Evolutionary conservation across 441 rosid species (phyloP).

Genomic region (Macaranga tanarius): DNA sequence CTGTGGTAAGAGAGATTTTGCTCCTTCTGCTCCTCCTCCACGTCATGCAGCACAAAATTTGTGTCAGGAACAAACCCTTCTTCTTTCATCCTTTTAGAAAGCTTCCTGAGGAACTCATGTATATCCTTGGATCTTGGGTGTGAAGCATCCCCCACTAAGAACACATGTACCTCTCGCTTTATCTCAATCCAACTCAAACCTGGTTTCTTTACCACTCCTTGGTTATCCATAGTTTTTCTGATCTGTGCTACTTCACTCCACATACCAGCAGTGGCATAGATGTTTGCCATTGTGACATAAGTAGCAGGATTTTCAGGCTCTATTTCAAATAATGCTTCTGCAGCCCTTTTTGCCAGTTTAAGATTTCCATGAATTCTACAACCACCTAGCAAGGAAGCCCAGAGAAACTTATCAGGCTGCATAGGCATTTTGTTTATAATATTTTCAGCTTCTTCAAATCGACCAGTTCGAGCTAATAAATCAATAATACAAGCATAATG

Average conservation of each 20-base stretch:
- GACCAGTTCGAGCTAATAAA: slow-evolving; percentile 46
- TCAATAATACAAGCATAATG: slow-evolving; percentile 54
- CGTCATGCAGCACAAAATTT: slow-evolving; percentile 43
- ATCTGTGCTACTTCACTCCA: slow-evolving; percentile 22
- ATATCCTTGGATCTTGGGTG: slow-evolving; percentile 23
- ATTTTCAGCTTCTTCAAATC: slow-evolving; percentile 37
- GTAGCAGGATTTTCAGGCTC: slow-evolving; percentile 26
- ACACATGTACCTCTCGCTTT: slow-evolving; percentile 19
- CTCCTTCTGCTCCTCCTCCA: slow-evolving; percentile 52
- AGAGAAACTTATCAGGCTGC: slow-evolving; percentile 42
- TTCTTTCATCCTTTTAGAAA: slow-evolving; percentile 37
- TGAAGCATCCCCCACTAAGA: slow-evolving; percentile 20
- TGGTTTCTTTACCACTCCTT: slow-evolving; percentile 24
- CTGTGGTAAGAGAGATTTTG: slow-evolving; percentile 43
- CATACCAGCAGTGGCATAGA: slow-evolving; percentile 25
- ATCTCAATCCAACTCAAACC: slow-evolving; percentile 25
- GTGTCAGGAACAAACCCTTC: slow-evolving; percentile 46
- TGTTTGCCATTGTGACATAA: slow-evolving; percentile 24
- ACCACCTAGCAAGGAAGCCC: slow-evolving; percentile 54
- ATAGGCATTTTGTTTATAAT: slow-evolving; percentile 44
- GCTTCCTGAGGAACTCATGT: slow-evolving; percentile 12
- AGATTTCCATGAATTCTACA: slow-evolving; percentile 49
- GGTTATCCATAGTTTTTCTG: slow-evolving; percentile 19
- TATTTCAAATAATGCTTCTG: slow-evolving; percentile 30
- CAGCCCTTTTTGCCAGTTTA: slow-evolving; percentile 36